phyloP scores from a whole-genome alignment of 192 early-diverging fungal species.

The Backusella parvicylindrica region DNA sequence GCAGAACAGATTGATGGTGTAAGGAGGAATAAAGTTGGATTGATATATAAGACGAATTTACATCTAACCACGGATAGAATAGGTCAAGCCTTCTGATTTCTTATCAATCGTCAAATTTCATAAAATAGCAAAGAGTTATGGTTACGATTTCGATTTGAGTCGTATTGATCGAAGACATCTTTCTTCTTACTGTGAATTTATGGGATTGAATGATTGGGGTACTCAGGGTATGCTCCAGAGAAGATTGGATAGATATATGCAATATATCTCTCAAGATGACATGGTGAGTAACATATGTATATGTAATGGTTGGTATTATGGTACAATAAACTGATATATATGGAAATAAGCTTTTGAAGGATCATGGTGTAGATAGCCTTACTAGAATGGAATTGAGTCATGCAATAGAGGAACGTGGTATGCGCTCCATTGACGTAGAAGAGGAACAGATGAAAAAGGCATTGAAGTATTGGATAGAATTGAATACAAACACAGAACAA shows the following conservation, averaged over 20 bases:
- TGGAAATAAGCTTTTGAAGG: slow-evolving; percentile 29
- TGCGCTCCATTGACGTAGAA: slow-evolving; percentile 43
- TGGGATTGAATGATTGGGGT: slow-evolving; percentile 45
- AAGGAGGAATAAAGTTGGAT: too few species aligned
- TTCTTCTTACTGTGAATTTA: slow-evolving; percentile 49
- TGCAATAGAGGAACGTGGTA: slow-evolving; percentile 52
- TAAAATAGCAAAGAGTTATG: slow-evolving; percentile 39
- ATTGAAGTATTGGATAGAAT: slow-evolving; percentile 44
- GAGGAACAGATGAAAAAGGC: slow-evolving; percentile 39
- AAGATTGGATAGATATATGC: slow-evolving; percentile 40
- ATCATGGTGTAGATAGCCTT: slow-evolving; percentile 37
- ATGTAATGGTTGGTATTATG: too few species aligned
- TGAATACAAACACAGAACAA: slow-evolving; percentile 16
- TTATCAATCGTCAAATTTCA: slow-evolving; percentile 35
- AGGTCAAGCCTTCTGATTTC: slow-evolving; percentile 41
- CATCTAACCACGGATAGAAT: neutral
- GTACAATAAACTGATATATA: neutral
- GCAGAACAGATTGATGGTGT: slow-evolving; percentile 35
- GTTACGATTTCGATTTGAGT: slow-evolving; percentile 38
- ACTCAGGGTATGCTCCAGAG: slow-evolving; percentile 43
- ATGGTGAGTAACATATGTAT: slow-evolving; percentile 9
- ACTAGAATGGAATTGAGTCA: slow-evolving; percentile 37
- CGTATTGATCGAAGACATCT: slow-evolving; percentile 47
- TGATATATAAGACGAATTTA: too few species aligned
- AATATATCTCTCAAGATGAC: slow-evolving; percentile 45